Evolutionary conservation across 1,139 yeast species (phyloP).

Genomic region (Saccharomycopsis hybrid): DNA sequence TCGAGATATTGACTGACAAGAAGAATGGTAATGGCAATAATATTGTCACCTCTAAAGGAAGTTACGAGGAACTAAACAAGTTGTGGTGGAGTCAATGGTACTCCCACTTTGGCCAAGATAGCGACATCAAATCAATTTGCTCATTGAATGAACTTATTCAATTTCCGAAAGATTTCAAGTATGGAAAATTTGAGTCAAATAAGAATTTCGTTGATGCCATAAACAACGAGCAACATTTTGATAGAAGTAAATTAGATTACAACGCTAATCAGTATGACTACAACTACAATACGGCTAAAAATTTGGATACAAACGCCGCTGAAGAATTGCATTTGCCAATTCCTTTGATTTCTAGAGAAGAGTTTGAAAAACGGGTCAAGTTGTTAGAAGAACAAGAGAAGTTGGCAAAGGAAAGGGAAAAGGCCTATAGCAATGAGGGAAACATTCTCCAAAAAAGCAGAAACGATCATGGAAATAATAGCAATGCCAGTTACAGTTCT

Average conservation of each 20-base stretch:
- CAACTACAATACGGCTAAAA: no score
- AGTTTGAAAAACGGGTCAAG: neutral
- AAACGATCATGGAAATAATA: no score
- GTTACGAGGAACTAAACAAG: slow-evolving; percentile 1
- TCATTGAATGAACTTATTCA: neutral
- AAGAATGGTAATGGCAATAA: slow-evolving; percentile 5
- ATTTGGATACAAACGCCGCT: no score
- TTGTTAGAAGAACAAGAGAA: neutral
- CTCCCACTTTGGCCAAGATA: neutral
- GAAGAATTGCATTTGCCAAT: slow-evolving; percentile 10
- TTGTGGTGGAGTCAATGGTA: slow-evolving; percentile 15
- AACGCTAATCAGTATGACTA: no score
- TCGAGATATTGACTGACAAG: no score
- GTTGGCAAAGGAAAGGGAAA: neutral
- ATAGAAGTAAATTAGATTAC: slow-evolving; percentile 1
- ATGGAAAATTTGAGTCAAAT: slow-evolving; percentile 10
- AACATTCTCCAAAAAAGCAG: neutral
- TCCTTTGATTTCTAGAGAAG: slow-evolving; percentile 7
- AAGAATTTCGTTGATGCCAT: slow-evolving; percentile 9
- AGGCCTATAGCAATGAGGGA: neutral
- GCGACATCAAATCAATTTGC: slow-evolving; percentile 1
- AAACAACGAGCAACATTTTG: neutral
- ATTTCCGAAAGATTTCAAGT: slow-evolving; percentile 4
- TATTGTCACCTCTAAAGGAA: neutral
- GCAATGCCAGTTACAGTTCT: no score